phyloP scores from a whole-genome alignment of 768 basidiomycete species.

The Sarcodon aspratus region DNA sequence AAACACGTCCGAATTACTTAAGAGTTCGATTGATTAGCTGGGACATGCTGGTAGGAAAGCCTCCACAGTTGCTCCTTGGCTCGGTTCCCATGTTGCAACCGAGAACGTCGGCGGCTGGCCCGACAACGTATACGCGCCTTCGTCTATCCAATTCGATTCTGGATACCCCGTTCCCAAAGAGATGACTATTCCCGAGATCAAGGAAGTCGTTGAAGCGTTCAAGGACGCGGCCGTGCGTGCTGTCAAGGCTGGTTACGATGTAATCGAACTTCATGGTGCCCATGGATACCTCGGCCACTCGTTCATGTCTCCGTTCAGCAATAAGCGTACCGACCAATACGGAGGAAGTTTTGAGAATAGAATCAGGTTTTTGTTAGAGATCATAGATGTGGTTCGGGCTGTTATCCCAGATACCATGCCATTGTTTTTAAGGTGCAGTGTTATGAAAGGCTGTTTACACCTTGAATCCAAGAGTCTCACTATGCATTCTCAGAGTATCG shows the following conservation, averaged over 20 bases:
- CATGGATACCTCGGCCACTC: conserved; percentile 27
- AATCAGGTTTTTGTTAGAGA: conserved; percentile 32
- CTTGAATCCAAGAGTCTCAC: conserved; percentile 3
- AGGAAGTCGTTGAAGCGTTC: conserved; percentile 23
- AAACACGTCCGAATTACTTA: no score
- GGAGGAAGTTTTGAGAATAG: conserved; percentile 40
- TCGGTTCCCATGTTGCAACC: conserved; percentile 23
- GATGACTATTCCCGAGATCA: conserved; percentile 18
- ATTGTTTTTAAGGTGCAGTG: conserved; percentile 51
- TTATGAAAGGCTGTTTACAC: background rate
- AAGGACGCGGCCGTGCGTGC: conserved; percentile 13
- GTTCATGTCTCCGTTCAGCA: conserved; percentile 26
- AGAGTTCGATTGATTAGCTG: conserved; percentile 16
- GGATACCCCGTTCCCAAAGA: conserved; percentile 8
- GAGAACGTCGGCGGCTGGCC: conserved; percentile 29
- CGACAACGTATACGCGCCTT: conserved; percentile 14
- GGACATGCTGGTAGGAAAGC: conserved; percentile 74
- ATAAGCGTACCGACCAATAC: conserved; percentile 35
- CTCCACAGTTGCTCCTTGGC: conserved; percentile 52
- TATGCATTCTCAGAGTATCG: conserved; percentile 32
- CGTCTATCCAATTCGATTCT: conserved; percentile 8
- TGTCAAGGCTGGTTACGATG: conserved; percentile 34
- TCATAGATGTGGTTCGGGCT: conserved; percentile 32
- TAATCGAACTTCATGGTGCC: conserved; percentile 26
- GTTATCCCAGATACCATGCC: conserved; percentile 53